Evolutionary conservation across 768 basidiomycete species (phyloP).

Genomic region (Hypholoma sublateritium): DNA sequence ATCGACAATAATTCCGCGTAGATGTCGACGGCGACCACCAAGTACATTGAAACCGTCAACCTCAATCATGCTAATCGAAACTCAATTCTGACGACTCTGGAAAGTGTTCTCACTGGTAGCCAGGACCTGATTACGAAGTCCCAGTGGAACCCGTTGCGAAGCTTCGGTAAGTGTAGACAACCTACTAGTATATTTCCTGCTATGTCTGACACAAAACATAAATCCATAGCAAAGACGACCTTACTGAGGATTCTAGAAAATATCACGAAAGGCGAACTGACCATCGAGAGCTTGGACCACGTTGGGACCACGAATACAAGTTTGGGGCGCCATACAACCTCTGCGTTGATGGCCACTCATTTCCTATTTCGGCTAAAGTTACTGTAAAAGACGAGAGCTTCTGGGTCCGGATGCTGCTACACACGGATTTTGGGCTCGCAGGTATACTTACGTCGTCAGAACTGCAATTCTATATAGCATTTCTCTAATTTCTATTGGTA

Average conservation of each 20-base stretch:
- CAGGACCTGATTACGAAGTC: constrained; percentile 6
- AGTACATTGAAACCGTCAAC: constrained; percentile 13
- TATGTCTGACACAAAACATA: neutral
- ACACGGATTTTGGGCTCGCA: constrained; percentile 12
- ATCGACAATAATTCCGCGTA: no score
- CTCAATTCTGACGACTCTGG: constrained; percentile 6
- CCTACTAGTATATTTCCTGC: neutral
- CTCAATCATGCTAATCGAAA: constrained; percentile 9
- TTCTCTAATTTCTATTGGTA: neutral
- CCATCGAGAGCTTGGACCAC: constrained; percentile 7
- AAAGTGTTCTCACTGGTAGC: constrained; percentile 2
- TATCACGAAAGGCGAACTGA: constrained; percentile 1
- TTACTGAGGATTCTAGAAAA: constrained; percentile 3
- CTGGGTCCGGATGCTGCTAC: constrained; percentile 11
- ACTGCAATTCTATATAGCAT: no score
- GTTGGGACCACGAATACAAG: constrained; percentile 1
- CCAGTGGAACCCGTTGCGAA: constrained; percentile 7
- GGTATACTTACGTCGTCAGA: neutral
- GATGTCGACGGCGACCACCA: constrained; percentile 6
- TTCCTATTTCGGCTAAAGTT: constrained; percentile 5
- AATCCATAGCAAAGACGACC: constrained; percentile 4
- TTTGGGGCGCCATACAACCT: constrained; percentile 9
- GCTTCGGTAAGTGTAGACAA: constrained; percentile 4
- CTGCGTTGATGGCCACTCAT: constrained; percentile 5
- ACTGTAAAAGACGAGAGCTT: constrained; percentile 10